Conservation (phyloP, 148 eudicot genomes). For the Cornus controversa region DNA sequence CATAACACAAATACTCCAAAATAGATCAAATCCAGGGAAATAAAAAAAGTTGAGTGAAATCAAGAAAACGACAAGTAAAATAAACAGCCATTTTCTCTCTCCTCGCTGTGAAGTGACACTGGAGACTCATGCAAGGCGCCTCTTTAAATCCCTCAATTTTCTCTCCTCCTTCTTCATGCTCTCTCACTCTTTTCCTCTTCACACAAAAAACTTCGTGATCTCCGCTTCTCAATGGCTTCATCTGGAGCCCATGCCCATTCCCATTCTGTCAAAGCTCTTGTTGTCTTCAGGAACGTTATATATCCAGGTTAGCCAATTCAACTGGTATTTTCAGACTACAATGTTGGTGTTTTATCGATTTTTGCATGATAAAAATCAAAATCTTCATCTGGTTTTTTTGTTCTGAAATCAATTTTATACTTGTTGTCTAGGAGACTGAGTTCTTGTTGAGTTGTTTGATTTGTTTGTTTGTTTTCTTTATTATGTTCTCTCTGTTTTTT, state of each 20-base stretch:
- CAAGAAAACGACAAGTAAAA: no score
- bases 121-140: no score
- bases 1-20: no score
- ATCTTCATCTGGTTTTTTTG: background rate
- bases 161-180: no score
- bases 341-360: background rate
- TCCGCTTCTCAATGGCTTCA: conserved; percentile 8
- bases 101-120: no score
- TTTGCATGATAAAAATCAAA: background rate
- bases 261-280: conserved; percentile 21
- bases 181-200: no score
- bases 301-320: conserved; percentile 18
- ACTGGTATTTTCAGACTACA: no score
- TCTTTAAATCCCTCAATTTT: no score
- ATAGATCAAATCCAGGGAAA: no score
- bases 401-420: background rate
- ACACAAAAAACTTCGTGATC: background rate
- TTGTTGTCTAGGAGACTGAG: background rate
- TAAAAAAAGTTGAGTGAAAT: no score
- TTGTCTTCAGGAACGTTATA: conserved; percentile 23
- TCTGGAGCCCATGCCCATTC: no score
- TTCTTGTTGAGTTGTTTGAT: background rate
- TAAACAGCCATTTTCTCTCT: no score
- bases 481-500: background rate
- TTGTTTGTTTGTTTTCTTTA: background rate